phyloP scores from a whole-genome alignment of 2,329 filamentous ascomycete species.

The Trichoderma atrobrunneum region DNA sequence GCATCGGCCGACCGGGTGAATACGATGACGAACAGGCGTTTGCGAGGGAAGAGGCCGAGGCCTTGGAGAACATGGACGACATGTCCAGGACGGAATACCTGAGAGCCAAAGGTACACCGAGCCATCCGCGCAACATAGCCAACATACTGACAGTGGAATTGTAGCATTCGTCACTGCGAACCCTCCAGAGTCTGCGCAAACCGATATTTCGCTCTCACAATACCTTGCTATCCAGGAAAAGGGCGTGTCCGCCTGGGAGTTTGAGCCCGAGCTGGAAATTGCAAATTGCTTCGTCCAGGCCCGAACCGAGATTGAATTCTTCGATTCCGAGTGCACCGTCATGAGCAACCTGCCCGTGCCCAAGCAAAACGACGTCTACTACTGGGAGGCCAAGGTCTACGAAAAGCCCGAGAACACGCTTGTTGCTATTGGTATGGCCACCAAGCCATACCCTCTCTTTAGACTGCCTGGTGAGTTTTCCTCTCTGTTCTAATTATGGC shows the following conservation, averaged over 20 bases:
- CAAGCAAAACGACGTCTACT: slow-evolving; percentile 99
- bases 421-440: slow-evolving; percentile 89
- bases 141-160: neutral
- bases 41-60: slow-evolving; percentile 88
- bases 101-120: slow-evolving; percentile 78
- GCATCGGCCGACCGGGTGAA: slow-evolving; percentile 88
- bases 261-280: slow-evolving; percentile 97
- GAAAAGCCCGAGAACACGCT: slow-evolving; percentile 89
- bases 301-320: slow-evolving; percentile 97
- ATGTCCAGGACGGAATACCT: slow-evolving; percentile 86
- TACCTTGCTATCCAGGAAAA: slow-evolving; percentile 99
- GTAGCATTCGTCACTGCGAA: slow-evolving; percentile 91
- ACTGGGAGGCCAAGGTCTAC: slow-evolving; percentile 98
- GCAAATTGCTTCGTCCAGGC: slow-evolving; percentile 98
- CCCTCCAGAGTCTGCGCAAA: slow-evolving; percentile 90
- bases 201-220: slow-evolving; percentile 95
- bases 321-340: slow-evolving; percentile 95
- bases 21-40: slow-evolving; percentile 98
- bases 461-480: slow-evolving; percentile 74
- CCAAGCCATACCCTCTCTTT: slow-evolving; percentile 95
- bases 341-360: slow-evolving; percentile 95
- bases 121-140: neutral
- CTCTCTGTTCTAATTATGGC: no score
- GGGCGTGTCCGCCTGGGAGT: slow-evolving; percentile 99
- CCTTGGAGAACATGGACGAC: slow-evolving; percentile 93